Evolutionary conservation across 331 rosid genomes (phyloP), one percentile per base, ranked within the genome.

Genomic region (Pyracantha coccinea): DNA sequence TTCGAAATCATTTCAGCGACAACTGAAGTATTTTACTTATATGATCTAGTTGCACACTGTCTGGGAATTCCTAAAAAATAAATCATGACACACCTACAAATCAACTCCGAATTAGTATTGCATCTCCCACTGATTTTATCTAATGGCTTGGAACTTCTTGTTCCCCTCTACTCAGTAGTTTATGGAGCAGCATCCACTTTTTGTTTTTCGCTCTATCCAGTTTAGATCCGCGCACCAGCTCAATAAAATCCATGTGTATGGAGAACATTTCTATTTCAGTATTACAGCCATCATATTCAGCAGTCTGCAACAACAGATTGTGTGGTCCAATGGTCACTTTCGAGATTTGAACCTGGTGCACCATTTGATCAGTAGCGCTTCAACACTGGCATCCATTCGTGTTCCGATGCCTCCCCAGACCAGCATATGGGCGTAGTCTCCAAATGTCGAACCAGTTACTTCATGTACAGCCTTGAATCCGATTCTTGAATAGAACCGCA

Each of bases 401-500:
- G 98, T 93, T 58, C 98, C 96, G 24, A 86, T 76, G 28, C 98
- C 98, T 81, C 97, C 98, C 98, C 96, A 93, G 21, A 91, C 86
- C 85, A 93, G 74, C 97, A 83, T 86, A 73, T 93, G 94, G 0
- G 78, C 78, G 38, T 81, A 2, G 79, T 93, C 98, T 31, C 88
- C 83, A 14, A 91, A 0, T 9, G 84, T 79, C 6, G 92, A 87
- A 2, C 93, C 94, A 1, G 83, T 89, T n/a, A 93, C 94, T 85
- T 93, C 93, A 44, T 86, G 77, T 80, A 87, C 88, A 10, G 68
- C 80, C 78, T 85, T 81, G 85, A 93, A 91, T 64, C 98, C 98
- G 23, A 91, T 88, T 75, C 98, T 91, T 2, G 83, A 78, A 81
- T 93, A 93, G 88, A 93, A 93, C 77, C 88, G 85, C 21, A 91